A percentile compares a stretch with the other conserved stretches of the same genome.
Conservation (phyloP, 1,284 basidiomycete species). For the Ceratobasidium papillatum region DNA sequence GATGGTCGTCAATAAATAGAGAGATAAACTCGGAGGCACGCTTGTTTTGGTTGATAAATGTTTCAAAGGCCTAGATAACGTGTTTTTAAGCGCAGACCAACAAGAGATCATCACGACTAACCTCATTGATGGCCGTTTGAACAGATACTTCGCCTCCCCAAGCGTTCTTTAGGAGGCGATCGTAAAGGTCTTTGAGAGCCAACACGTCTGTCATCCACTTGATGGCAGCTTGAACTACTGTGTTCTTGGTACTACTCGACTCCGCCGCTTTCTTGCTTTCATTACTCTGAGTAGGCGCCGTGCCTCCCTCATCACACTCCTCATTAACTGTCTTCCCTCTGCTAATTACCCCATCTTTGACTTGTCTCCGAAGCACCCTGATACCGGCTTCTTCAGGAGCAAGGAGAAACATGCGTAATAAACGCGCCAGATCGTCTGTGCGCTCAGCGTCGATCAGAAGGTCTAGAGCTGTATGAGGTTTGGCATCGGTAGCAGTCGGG, state of each 20-base stretch:
- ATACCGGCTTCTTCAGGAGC: slow-evolving; percentile 58
- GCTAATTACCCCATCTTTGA: slow-evolving; percentile 79
- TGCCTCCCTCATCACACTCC: slow-evolving; percentile 49
- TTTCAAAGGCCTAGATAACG: slow-evolving; percentile 80
- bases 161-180: slow-evolving; percentile 73
- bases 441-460: slow-evolving; percentile 87
- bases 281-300: slow-evolving; percentile 44
- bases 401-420: slow-evolving; percentile 81
- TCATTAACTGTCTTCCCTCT: slow-evolving; percentile 86
- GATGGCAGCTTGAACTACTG: slow-evolving; percentile 62
- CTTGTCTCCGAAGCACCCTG: slow-evolving; percentile 57
- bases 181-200: slow-evolving; percentile 91
- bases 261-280: slow-evolving; percentile 65
- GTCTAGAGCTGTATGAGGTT: slow-evolving; percentile 83
- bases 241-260: slow-evolving; percentile 54
- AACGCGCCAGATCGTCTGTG: slow-evolving; percentile 76
- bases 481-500: slow-evolving; percentile 80
- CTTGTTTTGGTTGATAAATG: slow-evolving; percentile 90
- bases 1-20: slow-evolving; percentile 95
- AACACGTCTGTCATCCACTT: slow-evolving; percentile 96
- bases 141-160: slow-evolving; percentile 81
- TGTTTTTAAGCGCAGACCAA: background rate
- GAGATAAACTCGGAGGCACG: slow-evolving; percentile 96
- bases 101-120: slow-evolving; percentile 52
- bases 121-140: slow-evolving; percentile 89